phyloP scores from a whole-genome alignment of 2,329 filamentous ascomycete species.

The Bertia moriformis region DNA sequence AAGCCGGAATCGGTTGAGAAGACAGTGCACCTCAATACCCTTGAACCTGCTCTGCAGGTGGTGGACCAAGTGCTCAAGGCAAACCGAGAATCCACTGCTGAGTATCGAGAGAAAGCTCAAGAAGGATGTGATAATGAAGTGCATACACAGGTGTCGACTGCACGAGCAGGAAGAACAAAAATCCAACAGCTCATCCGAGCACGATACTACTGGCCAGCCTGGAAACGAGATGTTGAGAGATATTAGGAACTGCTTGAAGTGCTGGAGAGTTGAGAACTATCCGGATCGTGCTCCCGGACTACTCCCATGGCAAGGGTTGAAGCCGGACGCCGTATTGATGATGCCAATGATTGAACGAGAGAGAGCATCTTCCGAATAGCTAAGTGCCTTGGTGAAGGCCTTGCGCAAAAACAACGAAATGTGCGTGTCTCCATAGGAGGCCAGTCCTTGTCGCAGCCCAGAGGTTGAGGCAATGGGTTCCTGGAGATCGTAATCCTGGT shows the following conservation, averaged over 20 bases:
- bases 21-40: neutral
- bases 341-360: conserved; percentile 60
- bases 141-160: neutral
- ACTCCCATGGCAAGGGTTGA: conserved; percentile 56
- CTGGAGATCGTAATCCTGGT: conserved; percentile 44
- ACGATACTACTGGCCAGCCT: neutral
- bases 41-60: neutral
- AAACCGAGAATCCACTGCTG: neutral
- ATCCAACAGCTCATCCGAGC: neutral
- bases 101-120: neutral
- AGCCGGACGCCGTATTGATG: conserved; percentile 57
- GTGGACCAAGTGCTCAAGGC: neutral
- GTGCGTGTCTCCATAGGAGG: conserved; percentile 59
- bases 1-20: neutral
- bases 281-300: neutral
- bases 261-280: neutral
- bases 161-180: neutral
- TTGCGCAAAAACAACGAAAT: conserved; percentile 64
- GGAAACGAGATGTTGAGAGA: neutral
- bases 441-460: conserved; percentile 49
- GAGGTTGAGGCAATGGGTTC: conserved; percentile 27
- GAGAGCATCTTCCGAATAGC: conserved; percentile 59
- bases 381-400: conserved; percentile 64
- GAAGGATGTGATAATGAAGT: neutral
- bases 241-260: neutral